phyloP scores from a whole-genome alignment of 768 basidiomycete species.

The Hypholoma fasciculare region DNA sequence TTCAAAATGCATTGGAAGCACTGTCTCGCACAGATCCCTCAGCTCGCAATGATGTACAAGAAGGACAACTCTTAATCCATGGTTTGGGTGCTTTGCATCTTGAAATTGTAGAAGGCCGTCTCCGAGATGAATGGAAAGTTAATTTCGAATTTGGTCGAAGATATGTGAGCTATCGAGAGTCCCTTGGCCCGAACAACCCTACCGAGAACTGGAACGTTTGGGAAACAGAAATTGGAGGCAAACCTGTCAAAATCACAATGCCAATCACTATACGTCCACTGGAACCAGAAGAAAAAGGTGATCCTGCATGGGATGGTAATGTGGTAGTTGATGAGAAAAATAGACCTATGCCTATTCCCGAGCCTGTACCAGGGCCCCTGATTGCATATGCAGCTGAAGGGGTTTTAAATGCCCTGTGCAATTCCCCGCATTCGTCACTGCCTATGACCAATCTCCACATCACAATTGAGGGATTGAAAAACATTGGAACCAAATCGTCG shows the following conservation, averaged over 20 bases:
- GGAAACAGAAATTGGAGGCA: slow-evolving; percentile 66
- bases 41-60: slow-evolving; percentile 74
- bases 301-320: slow-evolving; percentile 78
- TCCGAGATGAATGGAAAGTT: slow-evolving; percentile 78
- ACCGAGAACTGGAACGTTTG: slow-evolving; percentile 44
- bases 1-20: slow-evolving; percentile 72
- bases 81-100: slow-evolving; percentile 85
- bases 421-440: slow-evolving; percentile 76
- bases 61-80: slow-evolving; percentile 82
- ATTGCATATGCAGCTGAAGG: slow-evolving; percentile 62
- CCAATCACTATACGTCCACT: slow-evolving; percentile 58
- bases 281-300: slow-evolving; percentile 54
- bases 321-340: slow-evolving; percentile 60
- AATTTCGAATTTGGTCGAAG: slow-evolving; percentile 76
- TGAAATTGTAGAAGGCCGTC: slow-evolving; percentile 84
- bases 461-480: slow-evolving; percentile 44
- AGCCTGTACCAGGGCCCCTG: slow-evolving; percentile 47
- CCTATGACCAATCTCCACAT: slow-evolving; percentile 67
- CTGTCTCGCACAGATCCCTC: slow-evolving; percentile 90
- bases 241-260: slow-evolving; percentile 48
- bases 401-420: slow-evolving; percentile 68
- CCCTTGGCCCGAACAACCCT: slow-evolving; percentile 33
- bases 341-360: slow-evolving; percentile 50
- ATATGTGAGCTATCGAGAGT: slow-evolving; percentile 81
- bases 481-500: slow-evolving; percentile 43